phyloP scores from a whole-genome alignment of 2,329 filamentous ascomycete genomes.

The Metarhizium rileyi region DNA sequence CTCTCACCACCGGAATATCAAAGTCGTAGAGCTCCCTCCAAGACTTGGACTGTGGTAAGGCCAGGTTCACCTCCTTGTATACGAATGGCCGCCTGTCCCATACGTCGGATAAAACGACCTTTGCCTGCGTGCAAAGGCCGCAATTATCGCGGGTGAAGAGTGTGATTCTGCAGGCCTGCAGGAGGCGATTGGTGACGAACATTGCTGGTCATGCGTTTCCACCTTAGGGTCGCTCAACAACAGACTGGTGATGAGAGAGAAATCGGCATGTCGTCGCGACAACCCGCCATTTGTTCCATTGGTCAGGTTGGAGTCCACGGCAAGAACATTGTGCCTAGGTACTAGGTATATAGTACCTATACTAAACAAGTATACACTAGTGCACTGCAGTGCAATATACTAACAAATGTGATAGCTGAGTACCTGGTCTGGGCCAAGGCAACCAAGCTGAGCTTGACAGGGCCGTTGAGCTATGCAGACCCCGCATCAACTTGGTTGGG shows the following conservation, averaged over 20 bases:
- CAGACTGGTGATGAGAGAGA: not conserved
- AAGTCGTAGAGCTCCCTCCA: slow-evolving; percentile 74
- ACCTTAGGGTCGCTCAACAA: not conserved
- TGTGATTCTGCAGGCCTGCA: slow-evolving; percentile 56
- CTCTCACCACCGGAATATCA: slow-evolving; percentile 65
- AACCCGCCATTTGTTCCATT: no score
- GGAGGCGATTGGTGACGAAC: slow-evolving; percentile 39
- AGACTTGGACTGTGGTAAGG: slow-evolving; percentile 47
- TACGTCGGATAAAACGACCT: slow-evolving; percentile 56
- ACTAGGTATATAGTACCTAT: no score
- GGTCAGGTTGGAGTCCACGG: no score
- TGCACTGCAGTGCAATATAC: no score
- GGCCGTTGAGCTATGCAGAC: slow-evolving; percentile 7
- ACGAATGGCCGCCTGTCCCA: slow-evolving; percentile 57
- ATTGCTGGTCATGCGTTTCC: slow-evolving; percentile 24
- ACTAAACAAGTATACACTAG: no score
- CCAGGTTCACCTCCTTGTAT: slow-evolving; percentile 62
- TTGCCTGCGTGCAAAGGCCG: slow-evolving; percentile 60
- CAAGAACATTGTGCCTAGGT: no score
- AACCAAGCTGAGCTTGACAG: no score
- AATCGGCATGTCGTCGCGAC: no score
- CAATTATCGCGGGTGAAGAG: slow-evolving; percentile 67
- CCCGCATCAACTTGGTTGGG: slow-evolving; percentile 25
- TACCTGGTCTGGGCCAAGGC: no score
- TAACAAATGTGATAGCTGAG: no score